These are phyloP conservation scores for Ogataea naganishii DNA, from an alignment of 805 yeast genomes.

Conservation along the genomic window DNA sequence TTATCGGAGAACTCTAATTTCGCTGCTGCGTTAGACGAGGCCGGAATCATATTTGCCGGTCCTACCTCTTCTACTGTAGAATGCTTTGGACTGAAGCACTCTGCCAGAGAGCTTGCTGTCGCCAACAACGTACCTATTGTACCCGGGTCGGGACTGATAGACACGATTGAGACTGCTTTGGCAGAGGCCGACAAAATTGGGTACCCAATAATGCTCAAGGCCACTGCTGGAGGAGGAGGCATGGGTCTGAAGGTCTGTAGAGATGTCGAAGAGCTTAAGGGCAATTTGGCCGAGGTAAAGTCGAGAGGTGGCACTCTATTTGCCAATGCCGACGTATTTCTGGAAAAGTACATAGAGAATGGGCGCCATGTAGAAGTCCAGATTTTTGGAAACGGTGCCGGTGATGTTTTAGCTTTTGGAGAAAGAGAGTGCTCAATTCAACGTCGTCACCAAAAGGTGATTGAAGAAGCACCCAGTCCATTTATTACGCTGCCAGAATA, in stretches of 20 bases:
- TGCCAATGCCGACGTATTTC: slow-evolving; percentile 15
- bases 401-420: slow-evolving; percentile 18
- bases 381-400: slow-evolving; percentile 19
- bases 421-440: slow-evolving; percentile 24
- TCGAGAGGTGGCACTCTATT: slow-evolving; percentile 18
- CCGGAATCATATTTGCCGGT: slow-evolving; percentile 18
- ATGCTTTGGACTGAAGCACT: slow-evolving; percentile 19
- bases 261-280: slow-evolving; percentile 7
- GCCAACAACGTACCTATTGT: slow-evolving; percentile 17
- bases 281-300: slow-evolving; percentile 12
- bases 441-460: slow-evolving; percentile 23
- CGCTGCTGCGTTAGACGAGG: slow-evolving; percentile 9
- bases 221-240: slow-evolving; percentile 24
- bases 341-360: slow-evolving; percentile 17
- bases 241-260: slow-evolving; percentile 19
- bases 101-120: slow-evolving; percentile 18
- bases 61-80: slow-evolving; percentile 17
- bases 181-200: slow-evolving; percentile 13
- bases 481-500: slow-evolving; percentile 9
- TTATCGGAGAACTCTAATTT: slow-evolving; percentile 24
- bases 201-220: slow-evolving; percentile 20
- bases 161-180: slow-evolving; percentile 6
- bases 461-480: slow-evolving; percentile 22
- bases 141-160: slow-evolving; percentile 17
- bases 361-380: slow-evolving; percentile 23